Base-by-base conservation (phyloP, 345 rosid species). In the Cardamine occulta region DNA sequence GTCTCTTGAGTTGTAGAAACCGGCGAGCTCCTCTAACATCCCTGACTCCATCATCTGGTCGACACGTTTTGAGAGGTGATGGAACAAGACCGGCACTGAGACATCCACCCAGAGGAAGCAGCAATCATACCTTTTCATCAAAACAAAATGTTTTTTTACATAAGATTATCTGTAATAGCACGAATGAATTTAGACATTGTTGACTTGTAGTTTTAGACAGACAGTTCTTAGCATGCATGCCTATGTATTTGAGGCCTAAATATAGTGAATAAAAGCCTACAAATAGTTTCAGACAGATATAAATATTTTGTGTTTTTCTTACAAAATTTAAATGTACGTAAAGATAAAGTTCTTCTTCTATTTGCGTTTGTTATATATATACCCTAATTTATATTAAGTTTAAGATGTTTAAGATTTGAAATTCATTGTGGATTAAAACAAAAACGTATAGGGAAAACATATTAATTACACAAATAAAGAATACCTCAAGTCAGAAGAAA, bases 91-190 rank as follows among this genome's bases (percentile, higher is more conserved):
- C 1, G 90, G 85, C 78, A 79, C 79, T 24, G 88, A 83, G 2
- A 88, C 93, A 26, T 94, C 95, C 17, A 94, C 83, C 91, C 96
- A 74, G 13, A 95, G 68, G 73, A 95, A 88, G 75, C 98, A 89
- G 42, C 98, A 95, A 56, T 85, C 55, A 79, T 89, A 95, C 76
- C 80, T 66, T 34, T 47, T 42, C 21, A 70, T 35, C 71, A 55
- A 42, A 51, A 11, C 39, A 40, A 21, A 32, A 2, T 0, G 17
- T 2, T 0, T 29, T 31, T 29, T 52, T 56, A 29, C 61, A 10
- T 5, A 19, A 19, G 2, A 18, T 19, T 49, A 42, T 42, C 48
- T 0, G 47, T 40, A 13, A 40, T 12, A 40, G 7, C 47, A 42
- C 48, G 17, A 42, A 13, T 42, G 17, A 14, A 13, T 14, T 42